Evolutionary conservation across 305 asterid species (phyloP).

Genomic region (Solanum chacoense): DNA sequence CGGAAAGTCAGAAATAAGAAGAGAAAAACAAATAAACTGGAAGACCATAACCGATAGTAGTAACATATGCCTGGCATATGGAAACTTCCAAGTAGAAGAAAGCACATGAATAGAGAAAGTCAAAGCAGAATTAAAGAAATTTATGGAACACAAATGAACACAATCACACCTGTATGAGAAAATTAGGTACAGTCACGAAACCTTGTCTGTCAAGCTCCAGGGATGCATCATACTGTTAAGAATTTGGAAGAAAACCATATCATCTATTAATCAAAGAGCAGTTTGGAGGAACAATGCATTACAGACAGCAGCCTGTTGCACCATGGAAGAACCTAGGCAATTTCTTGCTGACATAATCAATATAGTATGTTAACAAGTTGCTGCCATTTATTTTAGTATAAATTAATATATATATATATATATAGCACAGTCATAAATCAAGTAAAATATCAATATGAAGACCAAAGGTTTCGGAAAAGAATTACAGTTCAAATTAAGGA

Average conservation of each 20-base stretch:
- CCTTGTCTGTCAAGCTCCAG: constrained; percentile 76
- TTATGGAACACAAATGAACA: background rate
- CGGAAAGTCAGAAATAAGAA: background rate
- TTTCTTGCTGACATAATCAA: background rate
- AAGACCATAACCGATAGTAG: background rate
- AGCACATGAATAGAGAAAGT: background rate
- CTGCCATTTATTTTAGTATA: background rate
- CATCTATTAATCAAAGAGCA: background rate
- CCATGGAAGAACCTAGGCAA: background rate
- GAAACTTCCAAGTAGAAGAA: background rate
- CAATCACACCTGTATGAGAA: constrained; percentile 42
- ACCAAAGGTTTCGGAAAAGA: background rate
- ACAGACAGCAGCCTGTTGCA: background rate
- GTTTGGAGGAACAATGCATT: background rate
- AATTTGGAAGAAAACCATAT: constrained; percentile 9
- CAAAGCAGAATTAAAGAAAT: background rate
- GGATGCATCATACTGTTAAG: constrained; percentile 64
- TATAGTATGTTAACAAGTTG: background rate
- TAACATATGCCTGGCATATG: background rate
- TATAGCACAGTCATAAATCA: background rate
- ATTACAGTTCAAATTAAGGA: background rate
- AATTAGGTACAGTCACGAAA: constrained; percentile 58
- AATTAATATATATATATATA: background rate
- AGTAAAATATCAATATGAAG: background rate
- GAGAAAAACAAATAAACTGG: background rate